These are phyloP conservation scores for bread wheat (Triticum aestivum) DNA, from an alignment of 176 grass and related monocot genomes.

Conservation along the genomic window DNA sequence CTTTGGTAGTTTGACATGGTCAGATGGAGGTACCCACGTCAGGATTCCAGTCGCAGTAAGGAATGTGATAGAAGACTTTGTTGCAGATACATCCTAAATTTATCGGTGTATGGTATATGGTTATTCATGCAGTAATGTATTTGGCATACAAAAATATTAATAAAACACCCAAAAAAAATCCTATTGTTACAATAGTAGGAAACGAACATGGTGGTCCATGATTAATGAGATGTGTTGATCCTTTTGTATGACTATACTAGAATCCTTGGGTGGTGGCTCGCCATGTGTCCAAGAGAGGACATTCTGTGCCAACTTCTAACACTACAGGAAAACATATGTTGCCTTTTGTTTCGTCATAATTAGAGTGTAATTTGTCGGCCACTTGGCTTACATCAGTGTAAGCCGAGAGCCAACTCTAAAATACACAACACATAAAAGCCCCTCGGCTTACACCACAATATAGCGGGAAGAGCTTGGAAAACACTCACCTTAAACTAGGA, in stretches of 20 bases:
- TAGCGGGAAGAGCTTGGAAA: too few relatives aligned
- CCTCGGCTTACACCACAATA: too few relatives aligned
- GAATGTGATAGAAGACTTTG: slow-evolving; percentile 1
- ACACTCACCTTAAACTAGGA: too few relatives aligned
- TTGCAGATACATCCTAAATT: background rate
- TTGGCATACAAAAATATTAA: background rate
- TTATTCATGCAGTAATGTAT: background rate
- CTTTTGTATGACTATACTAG: background rate
- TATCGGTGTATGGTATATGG: background rate
- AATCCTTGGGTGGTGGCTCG: background rate
- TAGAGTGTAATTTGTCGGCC: too few relatives aligned
- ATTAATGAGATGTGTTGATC: background rate
- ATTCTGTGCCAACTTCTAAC: background rate
- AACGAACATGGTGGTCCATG: background rate
- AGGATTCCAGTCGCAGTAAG: slow-evolving; percentile 31
- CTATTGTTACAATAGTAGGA: background rate
- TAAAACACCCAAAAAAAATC: background rate
- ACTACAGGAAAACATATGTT: too few relatives aligned
- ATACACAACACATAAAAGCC: too few relatives aligned
- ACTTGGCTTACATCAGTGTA: too few relatives aligned
- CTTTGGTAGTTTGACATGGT: slow-evolving; percentile 47
- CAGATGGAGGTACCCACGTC: background rate
- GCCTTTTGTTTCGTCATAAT: too few relatives aligned
- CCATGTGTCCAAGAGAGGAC: background rate
- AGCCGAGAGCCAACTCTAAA: too few relatives aligned